phyloP scores from a whole-genome alignment of 495 filamentous ascomycete species.

The Usnea hakonensis region DNA sequence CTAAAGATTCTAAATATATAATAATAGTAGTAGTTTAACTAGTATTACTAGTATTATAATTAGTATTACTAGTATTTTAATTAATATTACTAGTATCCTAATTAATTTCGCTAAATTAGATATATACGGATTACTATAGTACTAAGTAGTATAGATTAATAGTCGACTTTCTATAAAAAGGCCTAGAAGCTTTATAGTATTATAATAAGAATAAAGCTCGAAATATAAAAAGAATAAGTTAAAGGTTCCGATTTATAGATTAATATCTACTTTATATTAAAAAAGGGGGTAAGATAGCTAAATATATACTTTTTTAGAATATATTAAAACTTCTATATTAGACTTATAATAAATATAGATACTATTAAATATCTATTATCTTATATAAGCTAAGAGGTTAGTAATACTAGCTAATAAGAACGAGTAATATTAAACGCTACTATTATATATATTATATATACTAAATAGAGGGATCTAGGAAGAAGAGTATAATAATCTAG shows the following conservation, averaged over 20 bases:
- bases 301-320: background rate
- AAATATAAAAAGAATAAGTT: background rate
- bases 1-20: no score
- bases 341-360: background rate
- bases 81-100: background rate
- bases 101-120: no score
- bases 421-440: background rate
- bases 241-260: background rate
- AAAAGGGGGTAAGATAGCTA: background rate
- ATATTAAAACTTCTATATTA: background rate
- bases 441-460: background rate
- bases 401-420: background rate
- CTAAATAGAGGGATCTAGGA: background rate
- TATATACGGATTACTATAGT: no score
- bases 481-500: background rate
- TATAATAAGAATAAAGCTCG: background rate
- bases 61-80: background rate
- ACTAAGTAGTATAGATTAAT: background rate
- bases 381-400: background rate
- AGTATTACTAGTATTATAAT: background rate
- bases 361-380: background rate
- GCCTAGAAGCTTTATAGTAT: background rate
- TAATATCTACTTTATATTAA: background rate
- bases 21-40: background rate
- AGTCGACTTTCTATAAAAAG: background rate